A percentile compares a stretch with the other conserved stretches of the same genome.
These are phyloP conservation scores for Neospermospora avenae DNA, from an alignment of 2,329 filamentous ascomycete genomes.

Conservation along the genomic window DNA sequence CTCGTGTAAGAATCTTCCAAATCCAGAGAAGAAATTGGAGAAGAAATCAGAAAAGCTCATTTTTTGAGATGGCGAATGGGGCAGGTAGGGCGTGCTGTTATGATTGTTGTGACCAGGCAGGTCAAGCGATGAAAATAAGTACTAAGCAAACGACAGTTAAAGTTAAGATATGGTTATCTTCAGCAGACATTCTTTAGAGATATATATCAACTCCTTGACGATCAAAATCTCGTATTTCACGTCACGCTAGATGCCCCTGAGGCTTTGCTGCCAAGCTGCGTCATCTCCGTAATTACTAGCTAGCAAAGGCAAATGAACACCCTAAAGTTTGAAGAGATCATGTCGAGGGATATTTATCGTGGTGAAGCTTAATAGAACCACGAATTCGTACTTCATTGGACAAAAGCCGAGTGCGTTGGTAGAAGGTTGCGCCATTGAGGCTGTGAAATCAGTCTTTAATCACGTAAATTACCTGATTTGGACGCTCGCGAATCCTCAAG, in stretches of 20 bases:
- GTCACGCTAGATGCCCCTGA: neutral
- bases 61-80: neutral
- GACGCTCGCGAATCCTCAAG: neutral
- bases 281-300: neutral
- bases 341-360: neutral
- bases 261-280: conserved; percentile 1
- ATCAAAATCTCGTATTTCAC: neutral
- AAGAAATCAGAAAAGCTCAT: conserved; percentile 15
- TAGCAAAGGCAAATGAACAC: neutral
- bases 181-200: neutral
- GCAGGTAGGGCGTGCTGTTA: neutral
- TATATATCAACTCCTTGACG: neutral
- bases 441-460: neutral
- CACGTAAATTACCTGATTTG: neutral
- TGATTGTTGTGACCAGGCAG: neutral
- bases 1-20: conserved; percentile 12
- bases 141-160: neutral
- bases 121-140: neutral
- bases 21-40: conserved; percentile 6
- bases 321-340: neutral
- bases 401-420: neutral
- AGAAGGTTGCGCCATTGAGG: neutral
- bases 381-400: neutral
- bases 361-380: neutral
- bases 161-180: neutral